Evolutionary conservation across 257 asterid genomes (phyloP).

Genomic region (Solanum pennellii): DNA sequence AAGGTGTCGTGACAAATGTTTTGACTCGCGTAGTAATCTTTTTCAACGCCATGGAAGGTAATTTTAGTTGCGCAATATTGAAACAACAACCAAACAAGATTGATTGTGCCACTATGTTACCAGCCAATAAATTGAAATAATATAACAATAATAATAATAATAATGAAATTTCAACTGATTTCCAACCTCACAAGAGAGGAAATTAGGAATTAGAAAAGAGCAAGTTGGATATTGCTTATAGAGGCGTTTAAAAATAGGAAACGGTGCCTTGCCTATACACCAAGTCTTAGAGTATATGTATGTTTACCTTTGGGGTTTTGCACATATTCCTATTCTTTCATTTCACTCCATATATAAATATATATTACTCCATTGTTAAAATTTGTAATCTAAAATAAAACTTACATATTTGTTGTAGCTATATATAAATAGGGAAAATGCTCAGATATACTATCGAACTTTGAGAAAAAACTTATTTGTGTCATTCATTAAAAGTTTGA

Average conservation of each 20-base stretch:
- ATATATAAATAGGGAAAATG: too few relatives aligned
- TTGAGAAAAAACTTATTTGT: background rate
- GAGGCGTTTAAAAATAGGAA: background rate
- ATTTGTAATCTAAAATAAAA: background rate
- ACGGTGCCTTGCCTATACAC: background rate
- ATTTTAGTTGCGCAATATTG: background rate
- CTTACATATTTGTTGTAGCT: background rate
- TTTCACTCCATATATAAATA: background rate
- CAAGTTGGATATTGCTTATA: background rate
- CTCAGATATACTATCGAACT: too few relatives aligned
- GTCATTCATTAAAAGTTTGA: background rate
- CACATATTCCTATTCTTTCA: background rate
- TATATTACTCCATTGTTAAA: background rate
- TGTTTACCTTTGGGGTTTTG: background rate
- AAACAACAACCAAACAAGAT: background rate
- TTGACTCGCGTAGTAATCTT: conserved; percentile 28
- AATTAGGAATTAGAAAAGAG: background rate
- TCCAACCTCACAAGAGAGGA: background rate
- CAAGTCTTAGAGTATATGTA: background rate
- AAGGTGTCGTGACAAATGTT: conserved; percentile 26
- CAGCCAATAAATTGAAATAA: background rate
- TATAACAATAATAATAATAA: background rate
- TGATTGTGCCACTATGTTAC: background rate
- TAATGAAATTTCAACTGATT: background rate
- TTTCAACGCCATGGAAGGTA: conserved; percentile 5